Conservation (phyloP, 768 basidiomycete genomes). For the Mycena venus region DNA sequence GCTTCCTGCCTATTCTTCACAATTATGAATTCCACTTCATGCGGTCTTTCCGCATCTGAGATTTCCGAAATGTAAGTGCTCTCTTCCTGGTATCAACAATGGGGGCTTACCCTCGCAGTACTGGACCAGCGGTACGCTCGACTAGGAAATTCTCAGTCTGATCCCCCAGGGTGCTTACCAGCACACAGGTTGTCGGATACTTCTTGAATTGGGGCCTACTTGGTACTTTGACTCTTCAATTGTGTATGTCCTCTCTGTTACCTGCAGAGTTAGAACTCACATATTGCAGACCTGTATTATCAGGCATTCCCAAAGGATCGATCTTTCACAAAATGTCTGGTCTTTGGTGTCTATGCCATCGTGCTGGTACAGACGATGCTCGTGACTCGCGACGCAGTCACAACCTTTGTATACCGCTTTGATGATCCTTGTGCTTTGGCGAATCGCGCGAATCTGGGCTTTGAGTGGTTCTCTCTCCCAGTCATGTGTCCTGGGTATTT, state of each 20-base stretch:
- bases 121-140: background rate
- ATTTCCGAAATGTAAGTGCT: background rate
- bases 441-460: background rate
- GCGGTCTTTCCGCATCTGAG: background rate
- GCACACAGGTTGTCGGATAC: conserved; percentile 32
- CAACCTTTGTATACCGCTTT: background rate
- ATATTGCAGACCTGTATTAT: conserved; percentile 42
- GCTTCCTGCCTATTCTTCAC: background rate
- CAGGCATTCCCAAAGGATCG: conserved; percentile 44
- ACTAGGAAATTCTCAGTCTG: background rate
- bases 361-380: conserved; percentile 40
- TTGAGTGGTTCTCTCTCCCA: background rate
- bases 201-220: conserved; percentile 37
- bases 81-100: background rate
- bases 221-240: conserved; percentile 38
- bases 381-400: conserved; percentile 18
- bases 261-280: background rate
- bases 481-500: background rate
- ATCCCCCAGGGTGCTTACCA: background rate
- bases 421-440: background rate
- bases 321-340: conserved; percentile 36
- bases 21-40: background rate
- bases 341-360: conserved; percentile 30
- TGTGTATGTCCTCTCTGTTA: conserved; percentile 39
- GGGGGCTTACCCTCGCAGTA: background rate